Evolutionary conservation across 1,284 basidiomycete genomes (phyloP), one percentile per base, ranked within the genome.

Genomic region (Acaromyces ingoldii): DNA sequence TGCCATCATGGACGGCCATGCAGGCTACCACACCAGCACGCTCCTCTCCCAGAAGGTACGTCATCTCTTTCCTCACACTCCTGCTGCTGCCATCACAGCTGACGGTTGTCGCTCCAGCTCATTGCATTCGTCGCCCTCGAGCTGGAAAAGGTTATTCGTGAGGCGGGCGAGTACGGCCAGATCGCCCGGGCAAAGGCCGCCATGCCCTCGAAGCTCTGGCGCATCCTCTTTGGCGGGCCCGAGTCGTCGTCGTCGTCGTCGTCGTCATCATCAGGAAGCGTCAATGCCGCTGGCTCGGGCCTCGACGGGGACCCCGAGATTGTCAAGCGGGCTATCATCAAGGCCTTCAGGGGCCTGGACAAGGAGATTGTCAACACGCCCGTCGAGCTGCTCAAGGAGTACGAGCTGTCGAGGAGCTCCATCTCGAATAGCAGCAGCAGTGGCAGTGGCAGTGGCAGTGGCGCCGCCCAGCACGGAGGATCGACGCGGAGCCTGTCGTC

Each of bases 1-100:
- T 66, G 80, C 88, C 1, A 85, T 95, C 25, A 86, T 92, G 83
- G 95, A 98, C 71, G 95, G 95, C 1, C 95, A 98, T 74, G 81
- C 84, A 1, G 95, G 91, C 1, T 81, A 71, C 60, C 82, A 89
- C 52, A 98, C 95, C 1, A 91, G 89, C 4, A 82, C 84, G 53
- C 80, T 96, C 26, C 84, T 99, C 28, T 85, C 87, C 1, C 85
- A 86, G 49, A 82, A 87, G 31, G 38, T 49, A 19, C 28, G 45
- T 47, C 6, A 39, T 25, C n/a, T 31, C 13, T 40, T 25, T 40
- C 7, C 13, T 40, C 17, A 40, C 21, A 22, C 38, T 34, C 33
- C 13, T 34, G 13, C n/a, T n/a, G n/a, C n/a, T n/a, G n/a, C n/a
- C n/a, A n/a, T n/a, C n/a, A n/a, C n/a, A n/a, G n/a, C n/a, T n/a